Percentiles rank a stretch among this genome's conserved stretches.
Evolutionary conservation across 441 rosid genomes (phyloP).

Genomic region (Gossypium gossypioides): DNA sequence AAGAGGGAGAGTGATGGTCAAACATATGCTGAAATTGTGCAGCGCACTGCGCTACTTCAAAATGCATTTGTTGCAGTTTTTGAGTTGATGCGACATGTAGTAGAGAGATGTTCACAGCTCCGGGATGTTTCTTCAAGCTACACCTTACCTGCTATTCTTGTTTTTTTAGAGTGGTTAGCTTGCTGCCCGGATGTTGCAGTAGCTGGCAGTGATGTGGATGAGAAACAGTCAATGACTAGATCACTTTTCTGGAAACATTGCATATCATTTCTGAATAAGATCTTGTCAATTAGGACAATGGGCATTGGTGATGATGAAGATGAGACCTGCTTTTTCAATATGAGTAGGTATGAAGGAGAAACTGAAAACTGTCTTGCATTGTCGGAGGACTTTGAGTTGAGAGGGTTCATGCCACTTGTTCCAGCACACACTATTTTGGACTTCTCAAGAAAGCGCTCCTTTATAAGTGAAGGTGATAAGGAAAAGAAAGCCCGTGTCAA

Average conservation of each 20-base stretch:
- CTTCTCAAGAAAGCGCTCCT: slow-evolving; percentile 64
- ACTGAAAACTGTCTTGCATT: slow-evolving; percentile 76
- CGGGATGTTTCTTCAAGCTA: slow-evolving; percentile 66
- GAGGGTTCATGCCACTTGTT: slow-evolving; percentile 76
- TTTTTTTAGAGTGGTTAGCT: slow-evolving; percentile 89
- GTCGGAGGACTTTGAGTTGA: slow-evolving; percentile 84
- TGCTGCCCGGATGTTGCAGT: slow-evolving; percentile 67
- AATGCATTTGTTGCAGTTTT: slow-evolving; percentile 69
- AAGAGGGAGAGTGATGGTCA: slow-evolving; percentile 72
- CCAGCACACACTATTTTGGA: slow-evolving; percentile 84
- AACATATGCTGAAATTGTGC: slow-evolving; percentile 83
- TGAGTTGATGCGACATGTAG: slow-evolving; percentile 52
- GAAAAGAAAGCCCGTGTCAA: slow-evolving; percentile 56
- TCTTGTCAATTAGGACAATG: slow-evolving; percentile 38
- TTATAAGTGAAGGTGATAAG: slow-evolving; percentile 52
- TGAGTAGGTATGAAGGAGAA: slow-evolving; percentile 86
- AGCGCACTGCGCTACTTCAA: slow-evolving; percentile 74
- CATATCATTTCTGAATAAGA: slow-evolving; percentile 56
- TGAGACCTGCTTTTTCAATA: slow-evolving; percentile 53
- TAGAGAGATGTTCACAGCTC: slow-evolving; percentile 55
- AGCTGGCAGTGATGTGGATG: slow-evolving; percentile 52
- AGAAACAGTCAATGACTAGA: slow-evolving; percentile 48
- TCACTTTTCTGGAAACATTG: slow-evolving; percentile 60
- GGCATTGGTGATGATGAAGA: slow-evolving; percentile 59
- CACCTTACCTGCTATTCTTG: slow-evolving; percentile 67